Evolutionary conservation across 306 rosid species (phyloP).

Genomic region (Amphicarpaea edgeworthii): DNA sequence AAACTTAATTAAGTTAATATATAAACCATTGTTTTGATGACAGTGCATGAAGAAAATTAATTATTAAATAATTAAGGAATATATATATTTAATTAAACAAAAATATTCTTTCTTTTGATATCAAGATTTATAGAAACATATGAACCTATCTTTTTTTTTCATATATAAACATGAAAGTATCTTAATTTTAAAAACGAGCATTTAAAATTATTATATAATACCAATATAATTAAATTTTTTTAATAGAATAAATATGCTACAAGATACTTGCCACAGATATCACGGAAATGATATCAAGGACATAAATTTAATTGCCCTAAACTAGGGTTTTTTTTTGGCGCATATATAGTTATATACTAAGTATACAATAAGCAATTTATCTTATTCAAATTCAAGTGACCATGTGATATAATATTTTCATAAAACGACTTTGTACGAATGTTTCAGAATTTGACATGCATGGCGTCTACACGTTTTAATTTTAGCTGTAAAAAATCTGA

Average conservation of each 20-base stretch:
- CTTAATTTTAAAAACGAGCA: too few relatives aligned
- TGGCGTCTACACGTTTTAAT: neutral
- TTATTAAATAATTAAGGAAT: neutral
- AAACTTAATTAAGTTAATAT: too few relatives aligned
- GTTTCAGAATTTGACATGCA: conserved; percentile 37
- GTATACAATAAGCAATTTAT: neutral
- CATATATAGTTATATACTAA: neutral
- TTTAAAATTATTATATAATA: too few relatives aligned
- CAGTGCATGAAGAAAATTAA: too few relatives aligned
- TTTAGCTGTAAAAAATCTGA: conserved; percentile 14
- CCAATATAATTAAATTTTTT: too few relatives aligned
- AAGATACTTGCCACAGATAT: neutral
- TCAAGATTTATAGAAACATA: neutral
- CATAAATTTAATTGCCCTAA: too few relatives aligned
- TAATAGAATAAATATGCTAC: neutral
- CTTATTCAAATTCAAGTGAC: neutral
- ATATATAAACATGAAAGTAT: neutral
- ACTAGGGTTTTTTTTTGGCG: too few relatives aligned
- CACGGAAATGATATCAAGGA: too few relatives aligned
- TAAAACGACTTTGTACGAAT: conserved; percentile 10
- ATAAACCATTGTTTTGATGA: too few relatives aligned
- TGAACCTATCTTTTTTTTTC: too few relatives aligned
- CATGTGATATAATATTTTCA: neutral
- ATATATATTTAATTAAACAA: neutral
- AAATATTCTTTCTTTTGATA: too few relatives aligned